phyloP scores from a whole-genome alignment of 768 basidiomycete species.

The Udeniomyces megalosporus region DNA sequence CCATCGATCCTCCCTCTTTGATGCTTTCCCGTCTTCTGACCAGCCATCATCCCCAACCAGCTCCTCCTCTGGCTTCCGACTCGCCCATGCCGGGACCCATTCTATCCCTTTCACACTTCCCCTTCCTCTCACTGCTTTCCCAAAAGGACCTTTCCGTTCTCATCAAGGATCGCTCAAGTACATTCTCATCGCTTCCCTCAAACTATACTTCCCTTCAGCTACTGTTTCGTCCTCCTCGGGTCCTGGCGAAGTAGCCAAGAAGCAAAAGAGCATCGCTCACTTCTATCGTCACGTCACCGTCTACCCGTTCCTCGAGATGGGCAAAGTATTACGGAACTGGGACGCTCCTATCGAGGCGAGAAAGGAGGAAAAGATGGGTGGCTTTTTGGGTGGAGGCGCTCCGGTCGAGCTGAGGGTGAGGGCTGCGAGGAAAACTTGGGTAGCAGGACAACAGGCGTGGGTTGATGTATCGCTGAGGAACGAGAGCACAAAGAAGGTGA shows the following conservation, averaged over 20 bases:
- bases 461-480: slow-evolving; percentile 52
- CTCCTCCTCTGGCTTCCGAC: slow-evolving; percentile 22
- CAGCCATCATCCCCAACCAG: slow-evolving; percentile 13
- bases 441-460: slow-evolving; percentile 63
- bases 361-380: slow-evolving; percentile 37
- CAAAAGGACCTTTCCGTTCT: slow-evolving; percentile 41
- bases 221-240: slow-evolving; percentile 16
- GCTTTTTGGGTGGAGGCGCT: slow-evolving; percentile 46
- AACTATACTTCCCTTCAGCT: slow-evolving; percentile 50
- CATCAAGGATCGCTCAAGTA: slow-evolving; percentile 38
- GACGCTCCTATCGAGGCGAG: slow-evolving; percentile 44
- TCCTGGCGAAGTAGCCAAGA: no score
- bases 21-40: slow-evolving; percentile 17
- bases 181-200: slow-evolving; percentile 47
- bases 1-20: slow-evolving; percentile 33
- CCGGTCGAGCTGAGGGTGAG: slow-evolving; percentile 49
- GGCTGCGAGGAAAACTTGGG: slow-evolving; percentile 57
- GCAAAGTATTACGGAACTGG: slow-evolving; percentile 44
- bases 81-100: slow-evolving; percentile 50
- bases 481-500: slow-evolving; percentile 43
- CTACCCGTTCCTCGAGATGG: slow-evolving; percentile 57
- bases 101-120: slow-evolving; percentile 54
- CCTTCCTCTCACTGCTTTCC: slow-evolving; percentile 42
- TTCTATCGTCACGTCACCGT: slow-evolving; percentile 71
- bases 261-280: slow-evolving; percentile 59